A percentile compares a stretch with the other conserved stretches of the same genome.
Evolutionary conservation across 495 filamentous ascomycete species (phyloP).

Genomic region (Umbilicaria muhlenbergii): DNA sequence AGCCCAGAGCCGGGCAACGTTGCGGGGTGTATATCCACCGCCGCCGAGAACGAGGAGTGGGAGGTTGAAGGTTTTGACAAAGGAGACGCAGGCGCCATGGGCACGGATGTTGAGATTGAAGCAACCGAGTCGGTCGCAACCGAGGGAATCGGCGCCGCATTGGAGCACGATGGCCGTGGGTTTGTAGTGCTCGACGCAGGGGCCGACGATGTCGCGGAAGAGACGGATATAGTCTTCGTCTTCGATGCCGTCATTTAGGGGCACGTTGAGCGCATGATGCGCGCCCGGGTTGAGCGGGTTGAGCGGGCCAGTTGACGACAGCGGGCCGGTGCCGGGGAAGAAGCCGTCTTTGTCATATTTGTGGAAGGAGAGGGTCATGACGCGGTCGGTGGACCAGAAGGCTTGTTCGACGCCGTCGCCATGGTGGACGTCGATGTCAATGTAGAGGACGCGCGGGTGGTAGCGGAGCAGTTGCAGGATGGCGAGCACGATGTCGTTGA

Average conservation of each 20-base stretch:
- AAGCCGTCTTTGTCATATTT: slow-evolving; percentile 79
- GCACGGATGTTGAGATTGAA: slow-evolving; percentile 95
- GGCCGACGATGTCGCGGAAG: slow-evolving; percentile 65
- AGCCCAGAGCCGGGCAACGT: slow-evolving; percentile 91
- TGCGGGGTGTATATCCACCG: slow-evolving; percentile 93
- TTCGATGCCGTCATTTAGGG: slow-evolving; percentile 67
- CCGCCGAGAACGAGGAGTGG: slow-evolving; percentile 85
- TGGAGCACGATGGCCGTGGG: slow-evolving; percentile 86
- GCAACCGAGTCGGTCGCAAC: slow-evolving; percentile 80
- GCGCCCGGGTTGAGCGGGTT: slow-evolving; percentile 46
- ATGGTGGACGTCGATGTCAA: slow-evolving; percentile 97
- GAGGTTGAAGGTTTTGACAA: slow-evolving; percentile 58
- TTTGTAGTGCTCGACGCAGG: slow-evolving; percentile 57
- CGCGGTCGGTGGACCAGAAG: slow-evolving; percentile 90
- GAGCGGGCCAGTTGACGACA: slow-evolving; percentile 41
- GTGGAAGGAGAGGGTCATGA: slow-evolving; percentile 93
- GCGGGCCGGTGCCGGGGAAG: slow-evolving; percentile 51
- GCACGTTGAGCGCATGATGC: slow-evolving; percentile 51
- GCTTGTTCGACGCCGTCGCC: slow-evolving; percentile 95
- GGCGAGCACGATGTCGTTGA: slow-evolving; percentile 95
- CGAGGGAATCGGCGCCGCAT: slow-evolving; percentile 90
- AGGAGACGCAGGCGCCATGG: slow-evolving; percentile 82
- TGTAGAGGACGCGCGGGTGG: slow-evolving; percentile 85
- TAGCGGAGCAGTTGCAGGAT: slow-evolving; percentile 79
- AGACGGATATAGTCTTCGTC: slow-evolving; percentile 79